These are phyloP conservation scores for Cercis canadensis DNA, from an alignment of 306 rosid species.

Conservation along the genomic window DNA sequence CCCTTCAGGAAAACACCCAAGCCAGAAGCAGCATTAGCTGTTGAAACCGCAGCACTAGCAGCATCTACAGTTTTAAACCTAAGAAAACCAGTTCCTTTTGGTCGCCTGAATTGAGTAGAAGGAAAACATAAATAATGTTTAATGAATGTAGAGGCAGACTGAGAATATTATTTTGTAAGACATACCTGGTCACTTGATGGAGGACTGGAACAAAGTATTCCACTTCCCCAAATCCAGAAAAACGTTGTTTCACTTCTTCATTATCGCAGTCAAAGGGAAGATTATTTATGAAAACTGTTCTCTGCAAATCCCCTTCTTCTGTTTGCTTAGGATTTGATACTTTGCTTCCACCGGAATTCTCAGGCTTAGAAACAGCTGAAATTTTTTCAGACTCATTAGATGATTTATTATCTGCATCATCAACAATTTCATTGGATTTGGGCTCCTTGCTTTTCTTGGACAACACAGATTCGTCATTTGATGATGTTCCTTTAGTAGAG, in stretches of 20 bases:
- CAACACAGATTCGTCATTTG: constrained; percentile 42
- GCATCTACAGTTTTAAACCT: constrained; percentile 80
- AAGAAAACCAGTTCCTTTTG: constrained; percentile 93
- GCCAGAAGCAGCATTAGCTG: constrained; percentile 69
- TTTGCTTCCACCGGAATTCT: constrained; percentile 41
- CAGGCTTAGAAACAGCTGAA: constrained; percentile 47
- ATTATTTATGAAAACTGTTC: constrained; percentile 82
- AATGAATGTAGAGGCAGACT: constrained; percentile 3
- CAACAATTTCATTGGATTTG: constrained; percentile 40
- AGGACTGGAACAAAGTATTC: constrained; percentile 84
- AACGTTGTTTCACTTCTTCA: constrained; percentile 84
- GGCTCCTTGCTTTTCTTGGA: constrained; percentile 47
- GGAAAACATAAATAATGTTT: constrained; percentile 36
- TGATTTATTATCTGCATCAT: constrained; percentile 44
- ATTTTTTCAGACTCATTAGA: constrained; percentile 56
- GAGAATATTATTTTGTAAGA: constrained; percentile 21
- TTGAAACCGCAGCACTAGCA: constrained; percentile 72
- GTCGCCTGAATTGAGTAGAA: constrained; percentile 72
- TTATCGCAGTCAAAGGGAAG: constrained; percentile 79
- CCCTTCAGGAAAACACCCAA: constrained; percentile 79
- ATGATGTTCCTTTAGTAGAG: constrained; percentile 53
- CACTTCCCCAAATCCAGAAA: constrained; percentile 86
- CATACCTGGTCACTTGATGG: constrained; percentile 88
- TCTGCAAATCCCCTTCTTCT: constrained; percentile 66
- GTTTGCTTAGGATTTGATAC: constrained; percentile 49